Base-by-base conservation (phyloP, 2,329 filamentous ascomycete species). In the Verruconis gallopava region DNA sequence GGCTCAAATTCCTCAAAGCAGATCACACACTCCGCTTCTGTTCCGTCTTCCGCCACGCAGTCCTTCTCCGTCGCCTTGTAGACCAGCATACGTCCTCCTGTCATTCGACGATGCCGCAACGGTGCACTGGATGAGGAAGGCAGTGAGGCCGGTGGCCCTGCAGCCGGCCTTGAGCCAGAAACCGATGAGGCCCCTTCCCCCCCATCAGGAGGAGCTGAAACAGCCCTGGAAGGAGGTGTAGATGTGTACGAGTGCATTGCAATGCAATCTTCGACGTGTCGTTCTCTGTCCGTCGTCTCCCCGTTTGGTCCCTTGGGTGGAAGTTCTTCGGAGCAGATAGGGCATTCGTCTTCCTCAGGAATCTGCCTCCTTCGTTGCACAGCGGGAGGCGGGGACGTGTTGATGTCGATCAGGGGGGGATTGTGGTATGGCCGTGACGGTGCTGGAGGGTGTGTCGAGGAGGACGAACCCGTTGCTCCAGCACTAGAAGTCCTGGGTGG, bases 301-400 rank as follows among this genome's bases (percentile, higher is more conserved):
- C 57, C 58, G 18, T 57, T 48, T 1, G 53, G 51, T 3, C 52
- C 57, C 42, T 56, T 59, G 2, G 74, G 70, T 1, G 82, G 81
- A 3, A 86, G 67, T 58, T 85, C 80, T 28, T 67, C 62, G 52
- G 83, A 81, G 51, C 83, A 89, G 35, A 88, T 72, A 1, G 82
- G 82, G 47, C 83, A 89, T 51, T 85, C 79, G 54, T 88, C 82
- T 53, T 86, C 82, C 55, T 88, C 83, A 2, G 56, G 50, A 11
- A 68, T 55, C 45, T 56, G 46, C 4, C 54, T 49, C 11, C 53
- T n/a, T 21, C 12, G 9, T 2, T 17, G 34, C 15, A 34, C 19
- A 22, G 14, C 20, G 4, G 38, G 38, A 12, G 5, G 21, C 11
- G 13, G 38, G 13, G 32, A 21, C 6, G 35, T 20, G 13, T 17